phyloP scores from a whole-genome alignment of 306 rosid species.

The Abrus pulchellus region DNA sequence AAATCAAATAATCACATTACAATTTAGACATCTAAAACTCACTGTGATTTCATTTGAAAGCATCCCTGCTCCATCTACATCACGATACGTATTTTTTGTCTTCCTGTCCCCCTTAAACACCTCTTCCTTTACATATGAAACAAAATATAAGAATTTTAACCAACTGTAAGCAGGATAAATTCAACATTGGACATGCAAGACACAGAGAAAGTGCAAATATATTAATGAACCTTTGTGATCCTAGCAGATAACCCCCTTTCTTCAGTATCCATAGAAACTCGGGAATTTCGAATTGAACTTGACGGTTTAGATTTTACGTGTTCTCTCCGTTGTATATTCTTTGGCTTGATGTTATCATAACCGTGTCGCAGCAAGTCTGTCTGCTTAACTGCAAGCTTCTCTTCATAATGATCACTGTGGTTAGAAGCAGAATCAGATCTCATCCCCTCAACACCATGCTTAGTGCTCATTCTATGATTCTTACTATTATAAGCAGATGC shows the following conservation, averaged over 20 bases:
- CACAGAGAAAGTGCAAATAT: conserved; percentile 37
- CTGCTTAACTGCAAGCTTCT: conserved; percentile 59
- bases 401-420: conserved; percentile 65
- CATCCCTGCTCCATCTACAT: conserved; percentile 62
- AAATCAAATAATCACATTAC: conserved; percentile 38
- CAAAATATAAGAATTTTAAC: conserved; percentile 40
- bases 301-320: conserved; percentile 63
- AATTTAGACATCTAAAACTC: conserved; percentile 56
- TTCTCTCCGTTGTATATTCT: conserved; percentile 62
- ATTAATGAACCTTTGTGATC: conserved; percentile 58
- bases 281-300: conserved; percentile 52
- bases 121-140: conserved; percentile 61
- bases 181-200: not conserved
- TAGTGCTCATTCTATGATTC: conserved; percentile 60
- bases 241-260: conserved; percentile 59
- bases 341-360: conserved; percentile 56
- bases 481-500: conserved; percentile 59
- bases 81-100: conserved; percentile 52
- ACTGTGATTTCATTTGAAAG: conserved; percentile 71
- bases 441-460: conserved; percentile 65
- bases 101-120: conserved; percentile 60
- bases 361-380: conserved; percentile 49
- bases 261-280: conserved; percentile 56
- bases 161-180: conserved; percentile 24
- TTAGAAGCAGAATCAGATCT: conserved; percentile 65